Evolutionary conservation across 768 basidiomycete species (phyloP).

Genomic region (Naganishia kalamii): DNA sequence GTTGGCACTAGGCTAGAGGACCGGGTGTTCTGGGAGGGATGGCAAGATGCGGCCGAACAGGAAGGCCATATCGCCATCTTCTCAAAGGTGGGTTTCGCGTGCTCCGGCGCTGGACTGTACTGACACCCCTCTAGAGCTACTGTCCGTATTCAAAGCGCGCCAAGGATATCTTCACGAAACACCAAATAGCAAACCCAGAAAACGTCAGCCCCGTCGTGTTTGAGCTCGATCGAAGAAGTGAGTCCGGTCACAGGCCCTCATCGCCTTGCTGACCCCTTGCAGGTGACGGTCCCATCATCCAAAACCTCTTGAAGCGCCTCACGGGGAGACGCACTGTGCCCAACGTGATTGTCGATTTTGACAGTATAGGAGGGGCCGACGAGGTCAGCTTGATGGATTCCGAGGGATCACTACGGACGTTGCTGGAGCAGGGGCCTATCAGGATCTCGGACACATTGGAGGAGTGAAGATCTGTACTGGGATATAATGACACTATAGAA

Average conservation of each 20-base stretch:
- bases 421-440: not conserved
- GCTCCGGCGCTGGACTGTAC: not conserved
- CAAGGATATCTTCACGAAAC: conserved; percentile 38
- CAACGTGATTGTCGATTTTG: conserved; percentile 44
- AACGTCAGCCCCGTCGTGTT: conserved; percentile 39
- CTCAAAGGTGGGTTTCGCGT: conserved; percentile 37
- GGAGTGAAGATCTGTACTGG: not conserved
- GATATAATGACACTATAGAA: not conserved
- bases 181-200: conserved; percentile 26
- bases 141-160: conserved; percentile 47
- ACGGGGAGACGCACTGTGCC: conserved; percentile 46
- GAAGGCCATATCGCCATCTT: conserved; percentile 33
- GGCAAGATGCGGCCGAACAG: conserved; percentile 8
- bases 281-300: conserved; percentile 41
- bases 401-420: conserved; percentile 32
- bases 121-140: conserved; percentile 32
- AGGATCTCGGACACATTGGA: not conserved
- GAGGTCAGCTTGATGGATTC: conserved; percentile 43
- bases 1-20: conserved; percentile 1
- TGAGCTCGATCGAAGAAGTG: conserved; percentile 45
- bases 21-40: conserved; percentile 6
- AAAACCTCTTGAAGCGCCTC: conserved; percentile 39
- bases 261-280: not conserved
- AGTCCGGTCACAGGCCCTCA: conserved; percentile 16
- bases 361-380: conserved; percentile 44